Conservation (phyloP, 768 basidiomycete genomes). For the Nidula microcarpa region DNA sequence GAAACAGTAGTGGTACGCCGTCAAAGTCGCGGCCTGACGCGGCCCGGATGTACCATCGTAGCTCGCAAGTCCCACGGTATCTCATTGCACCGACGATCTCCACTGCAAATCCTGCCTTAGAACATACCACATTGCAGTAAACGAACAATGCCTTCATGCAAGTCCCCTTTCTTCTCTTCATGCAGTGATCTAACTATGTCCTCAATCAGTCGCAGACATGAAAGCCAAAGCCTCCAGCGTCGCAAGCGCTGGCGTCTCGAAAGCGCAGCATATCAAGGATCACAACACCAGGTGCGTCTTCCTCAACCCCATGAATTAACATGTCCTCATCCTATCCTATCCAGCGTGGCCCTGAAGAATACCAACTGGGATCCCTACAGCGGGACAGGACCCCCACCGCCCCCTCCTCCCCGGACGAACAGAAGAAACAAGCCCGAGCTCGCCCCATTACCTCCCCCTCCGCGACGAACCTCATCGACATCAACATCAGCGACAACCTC, state of each 20-base stretch:
- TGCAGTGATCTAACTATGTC: too few species aligned
- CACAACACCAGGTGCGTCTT: constrained; percentile 47
- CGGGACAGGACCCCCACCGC: constrained; percentile 46
- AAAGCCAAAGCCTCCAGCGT: constrained; percentile 62
- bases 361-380: constrained; percentile 65
- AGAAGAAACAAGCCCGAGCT: constrained; percentile 23
- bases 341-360: constrained; percentile 55
- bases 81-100: too few species aligned
- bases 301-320: too few species aligned
- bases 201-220: constrained; percentile 52
- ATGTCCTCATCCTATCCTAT: background rate
- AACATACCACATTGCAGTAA: too few species aligned
- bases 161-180: too few species aligned
- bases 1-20: too few species aligned
- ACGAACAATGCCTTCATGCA: too few species aligned
- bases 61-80: too few species aligned
- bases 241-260: constrained; percentile 53
- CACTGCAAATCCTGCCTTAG: too few species aligned
- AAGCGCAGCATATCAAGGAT: constrained; percentile 53
- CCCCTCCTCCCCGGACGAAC: constrained; percentile 39
- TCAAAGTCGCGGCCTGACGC: too few species aligned
- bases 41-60: too few species aligned
- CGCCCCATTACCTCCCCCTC: constrained; percentile 30
- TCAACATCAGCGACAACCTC: too few species aligned
- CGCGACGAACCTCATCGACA: constrained; percentile 24